Percentiles rank a stretch among this genome's conserved stretches.
Evolutionary conservation across 1,284 basidiomycete species (phyloP).

Genomic region (Volvariella surrecta): DNA sequence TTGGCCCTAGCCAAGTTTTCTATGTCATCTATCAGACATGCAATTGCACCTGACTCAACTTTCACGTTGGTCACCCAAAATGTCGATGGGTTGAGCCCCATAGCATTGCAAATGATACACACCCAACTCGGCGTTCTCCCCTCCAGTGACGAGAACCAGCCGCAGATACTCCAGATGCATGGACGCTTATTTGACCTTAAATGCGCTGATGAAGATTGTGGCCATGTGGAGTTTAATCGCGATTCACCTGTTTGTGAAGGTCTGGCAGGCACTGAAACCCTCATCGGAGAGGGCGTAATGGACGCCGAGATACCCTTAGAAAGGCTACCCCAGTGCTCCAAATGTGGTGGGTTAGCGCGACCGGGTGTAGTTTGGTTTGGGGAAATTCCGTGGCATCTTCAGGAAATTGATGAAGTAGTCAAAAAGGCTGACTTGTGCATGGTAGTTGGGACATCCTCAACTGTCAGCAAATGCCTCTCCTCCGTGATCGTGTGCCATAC

Average conservation of each 20-base stretch:
- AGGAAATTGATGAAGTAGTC: conserved; percentile 36
- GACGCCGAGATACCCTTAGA: conserved; percentile 28
- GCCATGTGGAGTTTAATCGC: conserved; percentile 30
- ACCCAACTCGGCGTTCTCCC: conserved; percentile 2
- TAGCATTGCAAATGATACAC: conserved; percentile 14
- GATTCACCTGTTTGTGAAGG: conserved; percentile 42
- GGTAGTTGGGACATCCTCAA: conserved; percentile 58
- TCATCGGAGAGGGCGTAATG: conserved; percentile 22
- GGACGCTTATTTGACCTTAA: conserved; percentile 48
- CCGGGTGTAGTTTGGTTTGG: conserved; percentile 67
- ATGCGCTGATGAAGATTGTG: conserved; percentile 37
- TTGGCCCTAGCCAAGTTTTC: conserved; percentile 39
- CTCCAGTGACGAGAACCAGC: conserved; percentile 11
- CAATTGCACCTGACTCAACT: conserved; percentile 30
- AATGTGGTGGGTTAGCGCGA: conserved; percentile 41
- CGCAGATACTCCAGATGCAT: conserved; percentile 54
- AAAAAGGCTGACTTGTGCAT: conserved; percentile 47
- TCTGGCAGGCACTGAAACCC: conserved; percentile 43
- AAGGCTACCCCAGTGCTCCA: conserved; percentile 43
- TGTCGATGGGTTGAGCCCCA: conserved; percentile 50
- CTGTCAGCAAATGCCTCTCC: conserved; percentile 28
- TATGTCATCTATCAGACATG: conserved; percentile 25
- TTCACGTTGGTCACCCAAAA: conserved; percentile 61
- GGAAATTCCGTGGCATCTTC: conserved; percentile 36
- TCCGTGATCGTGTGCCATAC: neutral